These are phyloP conservation scores for Aspergillus japonicus DNA, from an alignment of 2,329 filamentous ascomycete species.

Conservation along the genomic window DNA sequence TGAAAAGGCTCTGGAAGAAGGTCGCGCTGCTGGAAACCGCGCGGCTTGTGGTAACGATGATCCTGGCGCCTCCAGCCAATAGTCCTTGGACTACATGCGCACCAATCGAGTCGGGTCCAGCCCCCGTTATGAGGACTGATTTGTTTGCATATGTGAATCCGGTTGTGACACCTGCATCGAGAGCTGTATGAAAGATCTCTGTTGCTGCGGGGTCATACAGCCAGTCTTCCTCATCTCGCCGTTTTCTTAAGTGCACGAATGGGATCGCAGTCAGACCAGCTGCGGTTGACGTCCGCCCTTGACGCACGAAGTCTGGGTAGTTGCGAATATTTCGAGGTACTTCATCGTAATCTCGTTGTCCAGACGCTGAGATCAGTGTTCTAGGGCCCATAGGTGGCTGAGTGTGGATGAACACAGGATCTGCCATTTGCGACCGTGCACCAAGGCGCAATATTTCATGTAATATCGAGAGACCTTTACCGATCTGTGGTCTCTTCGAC, in stretches of 20 bases:
- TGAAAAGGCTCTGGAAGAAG: conserved; percentile 39
- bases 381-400: conserved; percentile 12
- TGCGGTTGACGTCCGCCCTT: background rate
- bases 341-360: conserved; percentile 13
- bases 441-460: conserved; percentile 9
- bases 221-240: conserved; percentile 16
- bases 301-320: conserved; percentile 11
- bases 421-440: background rate
- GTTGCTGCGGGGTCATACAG: conserved; percentile 18
- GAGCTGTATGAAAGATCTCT: conserved; percentile 9
- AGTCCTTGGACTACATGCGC: conserved; percentile 33
- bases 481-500: too few species aligned
- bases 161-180: conserved; percentile 16
- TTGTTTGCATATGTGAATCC: conserved; percentile 30
- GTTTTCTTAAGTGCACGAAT: conserved; percentile 22
- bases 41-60: conserved; percentile 43
- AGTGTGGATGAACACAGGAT: conserved; percentile 15
- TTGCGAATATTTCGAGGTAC: background rate
- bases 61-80: conserved; percentile 36
- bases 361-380: conserved; percentile 7
- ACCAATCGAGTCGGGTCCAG: conserved; percentile 39
- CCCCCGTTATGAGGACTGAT: conserved; percentile 38
- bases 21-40: conserved; percentile 27
- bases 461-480: background rate
- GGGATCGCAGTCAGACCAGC: background rate